These are phyloP conservation scores for Delonix regia DNA, from an alignment of 306 rosid genomes.

Conservation along the genomic window DNA sequence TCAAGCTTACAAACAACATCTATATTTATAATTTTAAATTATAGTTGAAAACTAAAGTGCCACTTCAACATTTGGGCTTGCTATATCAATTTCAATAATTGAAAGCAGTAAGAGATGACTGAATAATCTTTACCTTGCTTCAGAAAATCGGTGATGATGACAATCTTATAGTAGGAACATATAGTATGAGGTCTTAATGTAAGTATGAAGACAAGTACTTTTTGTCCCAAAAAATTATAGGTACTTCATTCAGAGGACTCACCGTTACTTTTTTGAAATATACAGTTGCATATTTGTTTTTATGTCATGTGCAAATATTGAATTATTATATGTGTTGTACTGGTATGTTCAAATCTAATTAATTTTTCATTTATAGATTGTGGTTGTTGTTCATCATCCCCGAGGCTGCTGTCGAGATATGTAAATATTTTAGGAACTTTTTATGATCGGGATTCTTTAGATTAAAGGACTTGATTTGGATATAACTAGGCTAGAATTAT, in stretches of 20 bases:
- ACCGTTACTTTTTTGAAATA: not conserved
- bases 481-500: too few species aligned
- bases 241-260: constrained; percentile 11
- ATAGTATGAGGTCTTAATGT: not conserved
- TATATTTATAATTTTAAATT: not conserved
- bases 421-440: too few species aligned
- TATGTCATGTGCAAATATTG: not conserved
- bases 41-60: not conserved
- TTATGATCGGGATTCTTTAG: too few species aligned
- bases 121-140: constrained; percentile 7
- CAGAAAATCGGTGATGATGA: not conserved
- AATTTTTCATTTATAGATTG: constrained; percentile 21
- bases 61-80: not conserved
- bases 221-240: not conserved
- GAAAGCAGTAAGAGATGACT: constrained; percentile 19
- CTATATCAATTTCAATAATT: not conserved
- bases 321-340: constrained; percentile 17
- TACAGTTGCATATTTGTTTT: not conserved
- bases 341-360: constrained; percentile 19
- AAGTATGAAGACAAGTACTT: constrained; percentile 1
- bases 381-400: constrained; percentile 27
- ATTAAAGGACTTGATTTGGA: too few species aligned
- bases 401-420: too few species aligned
- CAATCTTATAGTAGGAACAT: not conserved
- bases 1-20: not conserved